Evolutionary conservation across 345 rosid genomes (phyloP).

Genomic region (Eucalyptus fibrosa): DNA sequence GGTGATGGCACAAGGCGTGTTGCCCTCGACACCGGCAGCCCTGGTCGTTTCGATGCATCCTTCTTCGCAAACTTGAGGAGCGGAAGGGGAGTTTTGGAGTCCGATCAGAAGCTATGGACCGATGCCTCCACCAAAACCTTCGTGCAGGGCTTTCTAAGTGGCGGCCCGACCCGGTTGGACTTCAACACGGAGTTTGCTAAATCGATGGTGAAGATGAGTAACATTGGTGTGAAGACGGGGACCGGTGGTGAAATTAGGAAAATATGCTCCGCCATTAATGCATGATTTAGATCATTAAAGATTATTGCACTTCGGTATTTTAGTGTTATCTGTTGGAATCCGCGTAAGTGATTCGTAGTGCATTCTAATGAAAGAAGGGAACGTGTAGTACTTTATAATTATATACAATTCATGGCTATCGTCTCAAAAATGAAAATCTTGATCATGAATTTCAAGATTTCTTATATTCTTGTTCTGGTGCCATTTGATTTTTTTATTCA

Average conservation of each 20-base stretch:
- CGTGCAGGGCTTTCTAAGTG: slow-evolving; percentile 17
- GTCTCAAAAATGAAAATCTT: background rate
- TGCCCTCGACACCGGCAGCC: slow-evolving; percentile 31
- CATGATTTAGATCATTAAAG: background rate
- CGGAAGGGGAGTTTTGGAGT: slow-evolving; percentile 34
- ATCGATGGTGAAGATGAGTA: slow-evolving; percentile 59
- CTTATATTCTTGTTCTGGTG: background rate
- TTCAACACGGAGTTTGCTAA: slow-evolving; percentile 38
- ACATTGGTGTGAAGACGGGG: slow-evolving; percentile 30
- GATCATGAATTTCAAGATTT: background rate
- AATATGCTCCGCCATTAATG: slow-evolving; percentile 32
- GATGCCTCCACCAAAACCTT: slow-evolving; percentile 16
- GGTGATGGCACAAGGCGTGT: slow-evolving; percentile 17
- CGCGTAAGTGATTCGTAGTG: background rate
- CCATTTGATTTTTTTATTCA: background rate
- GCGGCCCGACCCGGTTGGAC: slow-evolving; percentile 1
- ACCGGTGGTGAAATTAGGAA: slow-evolving; percentile 36
- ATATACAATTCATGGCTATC: background rate
- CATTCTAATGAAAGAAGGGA: background rate
- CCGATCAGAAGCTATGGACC: slow-evolving; percentile 39
- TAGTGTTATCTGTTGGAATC: background rate
- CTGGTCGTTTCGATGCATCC: slow-evolving; percentile 26
- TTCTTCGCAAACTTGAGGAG: slow-evolving; percentile 30
- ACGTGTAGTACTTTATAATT: background rate
- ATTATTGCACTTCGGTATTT: background rate